These are phyloP conservation scores for Rhodotorula graminis DNA, from an alignment of 768 basidiomycete species.

Conservation along the genomic window DNA sequence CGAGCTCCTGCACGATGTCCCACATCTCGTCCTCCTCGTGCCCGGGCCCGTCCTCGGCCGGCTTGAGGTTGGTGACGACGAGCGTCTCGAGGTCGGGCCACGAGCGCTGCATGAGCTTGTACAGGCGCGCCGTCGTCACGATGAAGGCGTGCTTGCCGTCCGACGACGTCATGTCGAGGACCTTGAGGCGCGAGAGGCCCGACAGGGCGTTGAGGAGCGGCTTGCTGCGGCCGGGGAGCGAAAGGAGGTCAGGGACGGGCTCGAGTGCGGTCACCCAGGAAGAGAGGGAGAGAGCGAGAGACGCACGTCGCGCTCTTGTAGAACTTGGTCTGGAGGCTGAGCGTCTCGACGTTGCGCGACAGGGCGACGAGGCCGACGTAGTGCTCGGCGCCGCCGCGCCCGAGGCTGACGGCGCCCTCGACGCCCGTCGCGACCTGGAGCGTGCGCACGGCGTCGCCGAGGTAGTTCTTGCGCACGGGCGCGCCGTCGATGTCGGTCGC, in stretches of 20 bases:
- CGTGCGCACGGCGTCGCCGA: neutral
- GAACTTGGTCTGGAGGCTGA: conserved; percentile 15
- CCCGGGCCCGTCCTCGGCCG: neutral
- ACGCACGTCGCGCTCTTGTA: conserved; percentile 27
- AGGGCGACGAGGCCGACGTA: conserved; percentile 12
- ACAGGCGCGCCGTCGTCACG: conserved; percentile 25
- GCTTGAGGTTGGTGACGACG: neutral
- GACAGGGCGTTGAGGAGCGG: conserved; percentile 22
- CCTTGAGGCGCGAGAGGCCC: conserved; percentile 7
- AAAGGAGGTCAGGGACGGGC: neutral
- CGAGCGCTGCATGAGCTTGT: conserved; percentile 6
- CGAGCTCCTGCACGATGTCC: neutral
- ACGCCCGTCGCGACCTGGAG: neutral
- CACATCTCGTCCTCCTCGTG: conserved; percentile 29
- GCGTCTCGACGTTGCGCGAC: conserved; percentile 13
- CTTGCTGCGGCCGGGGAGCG: neutral
- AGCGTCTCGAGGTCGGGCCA: conserved; percentile 22
- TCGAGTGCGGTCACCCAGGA: neutral
- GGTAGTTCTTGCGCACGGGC: conserved; percentile 3
- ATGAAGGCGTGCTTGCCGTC: conserved; percentile 7
- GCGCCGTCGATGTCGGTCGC: neutral
- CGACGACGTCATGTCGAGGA: conserved; percentile 18
- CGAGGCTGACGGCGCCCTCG: neutral
- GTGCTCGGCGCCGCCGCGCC: conserved; percentile 14
- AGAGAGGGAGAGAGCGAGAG: too few relatives aligned